These are phyloP conservation scores for Rutstroemia sp. DNA, from an alignment of 2,329 filamentous ascomycete genomes.

Conservation along the genomic window DNA sequence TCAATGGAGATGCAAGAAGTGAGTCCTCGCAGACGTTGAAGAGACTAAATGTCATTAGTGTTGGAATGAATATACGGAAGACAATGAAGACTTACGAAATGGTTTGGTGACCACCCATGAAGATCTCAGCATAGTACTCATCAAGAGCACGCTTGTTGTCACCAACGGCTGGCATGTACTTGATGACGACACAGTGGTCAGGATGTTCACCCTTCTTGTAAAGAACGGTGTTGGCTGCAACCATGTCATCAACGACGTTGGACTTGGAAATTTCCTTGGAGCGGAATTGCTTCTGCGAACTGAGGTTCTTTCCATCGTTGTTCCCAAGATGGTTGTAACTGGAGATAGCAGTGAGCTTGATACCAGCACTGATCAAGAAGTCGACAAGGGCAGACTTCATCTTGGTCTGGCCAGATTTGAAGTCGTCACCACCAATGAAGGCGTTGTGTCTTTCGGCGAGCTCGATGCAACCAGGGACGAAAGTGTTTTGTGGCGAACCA, in stretches of 20 bases:
- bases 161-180: conserved; percentile 98
- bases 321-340: conserved; percentile 99
- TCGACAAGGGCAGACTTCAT: conserved; percentile 99
- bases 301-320: conserved; percentile 98
- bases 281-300: conserved; percentile 95
- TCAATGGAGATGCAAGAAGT: conserved; percentile 86
- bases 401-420: conserved; percentile 99
- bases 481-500: conserved; percentile 97
- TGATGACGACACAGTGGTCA: conserved; percentile 98
- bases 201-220: conserved; percentile 92
- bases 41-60: conserved; percentile 46
- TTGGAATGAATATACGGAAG: conserved; percentile 5
- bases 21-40: conserved; percentile 99
- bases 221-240: conserved; percentile 84
- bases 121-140: conserved; percentile 99
- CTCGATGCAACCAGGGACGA: conserved; percentile 85
- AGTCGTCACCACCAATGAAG: conserved; percentile 97
- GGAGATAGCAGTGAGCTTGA: conserved; percentile 97
- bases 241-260: conserved; percentile 99
- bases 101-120: conserved; percentile 96
- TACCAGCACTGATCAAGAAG: conserved; percentile 96
- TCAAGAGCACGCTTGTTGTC: conserved; percentile 99
- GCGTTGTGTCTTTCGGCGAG: conserved; percentile 80
- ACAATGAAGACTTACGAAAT: conserved; percentile 55
- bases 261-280: conserved; percentile 99